Evolutionary conservation across 2,329 filamentous ascomycete species (phyloP).

Genomic region (Verticillium zaregamsianum): DNA sequence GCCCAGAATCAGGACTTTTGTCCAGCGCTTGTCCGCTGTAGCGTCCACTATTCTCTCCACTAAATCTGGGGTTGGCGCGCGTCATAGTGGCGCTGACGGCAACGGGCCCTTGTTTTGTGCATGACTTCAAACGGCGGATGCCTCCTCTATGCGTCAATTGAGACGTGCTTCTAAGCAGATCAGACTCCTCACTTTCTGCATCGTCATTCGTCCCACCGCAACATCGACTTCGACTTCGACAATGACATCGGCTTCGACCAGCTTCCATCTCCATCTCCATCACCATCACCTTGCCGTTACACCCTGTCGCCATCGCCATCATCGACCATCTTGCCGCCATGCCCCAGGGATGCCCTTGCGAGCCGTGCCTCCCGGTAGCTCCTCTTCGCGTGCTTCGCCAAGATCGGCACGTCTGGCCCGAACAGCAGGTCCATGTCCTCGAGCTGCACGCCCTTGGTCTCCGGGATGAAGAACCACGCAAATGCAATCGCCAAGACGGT

Average conservation of each 20-base stretch:
- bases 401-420: background rate
- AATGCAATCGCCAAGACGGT: slow-evolving; percentile 31
- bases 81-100: background rate
- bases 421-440: slow-evolving; percentile 23
- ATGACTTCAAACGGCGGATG: background rate
- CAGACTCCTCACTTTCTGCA: background rate
- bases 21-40: background rate
- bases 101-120: background rate
- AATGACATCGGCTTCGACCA: too few species aligned
- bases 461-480: slow-evolving; percentile 15
- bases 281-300: background rate
- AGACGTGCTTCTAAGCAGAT: background rate
- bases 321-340: background rate
- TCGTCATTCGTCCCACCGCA: background rate
- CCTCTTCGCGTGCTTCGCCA: background rate
- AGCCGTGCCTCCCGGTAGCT: background rate
- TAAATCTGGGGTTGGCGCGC: background rate
- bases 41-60: background rate
- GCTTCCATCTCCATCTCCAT: background rate
- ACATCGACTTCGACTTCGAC: background rate
- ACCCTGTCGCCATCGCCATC: background rate
- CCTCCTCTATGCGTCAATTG: background rate
- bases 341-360: slow-evolving; percentile 2
- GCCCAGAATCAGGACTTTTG: background rate
- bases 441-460: slow-evolving; percentile 19